phyloP scores from a whole-genome alignment of 805 yeast genomes.

The Kodamaea neixiangensis region DNA sequence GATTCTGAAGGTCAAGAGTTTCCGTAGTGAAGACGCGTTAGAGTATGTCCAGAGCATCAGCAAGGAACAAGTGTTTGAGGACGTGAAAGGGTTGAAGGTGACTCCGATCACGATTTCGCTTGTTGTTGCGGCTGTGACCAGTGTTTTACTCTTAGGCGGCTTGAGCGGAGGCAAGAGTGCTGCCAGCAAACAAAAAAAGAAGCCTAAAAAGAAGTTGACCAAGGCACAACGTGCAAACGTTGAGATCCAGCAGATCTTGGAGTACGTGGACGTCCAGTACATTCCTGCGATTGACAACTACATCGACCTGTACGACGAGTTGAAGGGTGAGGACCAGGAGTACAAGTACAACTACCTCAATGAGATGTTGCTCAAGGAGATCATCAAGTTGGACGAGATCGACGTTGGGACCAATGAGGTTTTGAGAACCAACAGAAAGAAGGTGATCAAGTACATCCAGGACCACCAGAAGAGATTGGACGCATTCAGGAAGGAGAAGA shows the following conservation, averaged over 20 bases:
- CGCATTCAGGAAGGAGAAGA: slow-evolving; percentile 36
- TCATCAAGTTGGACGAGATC: slow-evolving; percentile 67
- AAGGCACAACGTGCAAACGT: slow-evolving; percentile 43
- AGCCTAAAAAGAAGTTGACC: slow-evolving; percentile 37
- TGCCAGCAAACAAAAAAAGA: slow-evolving; percentile 15
- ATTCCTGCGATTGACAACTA: slow-evolving; percentile 41
- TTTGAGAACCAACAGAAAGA: slow-evolving; percentile 59
- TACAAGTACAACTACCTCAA: slow-evolving; percentile 61
- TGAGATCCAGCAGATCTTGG: slow-evolving; percentile 41
- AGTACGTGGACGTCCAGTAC: slow-evolving; percentile 40
- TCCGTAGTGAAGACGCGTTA: slow-evolving; percentile 11
- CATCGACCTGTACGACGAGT: slow-evolving; percentile 26
- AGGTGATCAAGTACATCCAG: slow-evolving; percentile 61
- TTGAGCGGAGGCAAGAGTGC: slow-evolving; percentile 1
- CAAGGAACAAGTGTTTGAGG: slow-evolving; percentile 28
- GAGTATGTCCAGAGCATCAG: slow-evolving; percentile 17
- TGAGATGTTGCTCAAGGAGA: slow-evolving; percentile 65
- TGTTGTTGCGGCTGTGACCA: slow-evolving; percentile 30
- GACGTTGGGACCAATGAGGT: slow-evolving; percentile 52
- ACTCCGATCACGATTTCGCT: slow-evolving; percentile 38
- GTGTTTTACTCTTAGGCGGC: slow-evolving; percentile 24
- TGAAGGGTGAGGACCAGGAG: slow-evolving; percentile 32
- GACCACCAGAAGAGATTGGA: slow-evolving; percentile 58
- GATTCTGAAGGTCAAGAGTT: slow-evolving; percentile 35
- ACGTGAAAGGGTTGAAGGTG: slow-evolving; percentile 28